phyloP scores from a whole-genome alignment of 345 rosid species.

The Alliaria petiolata region DNA sequence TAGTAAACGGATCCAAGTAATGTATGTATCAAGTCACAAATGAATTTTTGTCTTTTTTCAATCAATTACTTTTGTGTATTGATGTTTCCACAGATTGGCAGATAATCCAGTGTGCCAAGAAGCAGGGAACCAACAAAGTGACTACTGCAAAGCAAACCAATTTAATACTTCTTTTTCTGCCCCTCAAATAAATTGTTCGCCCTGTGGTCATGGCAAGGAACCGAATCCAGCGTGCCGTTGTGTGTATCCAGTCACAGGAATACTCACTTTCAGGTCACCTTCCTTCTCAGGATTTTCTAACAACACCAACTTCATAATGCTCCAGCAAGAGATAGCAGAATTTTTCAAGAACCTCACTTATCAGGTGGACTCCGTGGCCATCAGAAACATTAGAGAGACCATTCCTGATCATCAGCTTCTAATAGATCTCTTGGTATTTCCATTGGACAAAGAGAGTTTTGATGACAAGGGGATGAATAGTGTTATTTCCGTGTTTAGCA shows the following conservation, averaged over 20 bases:
- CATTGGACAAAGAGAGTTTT: slow-evolving; percentile 43
- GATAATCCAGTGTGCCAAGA: slow-evolving; percentile 63
- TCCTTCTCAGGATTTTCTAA: slow-evolving; percentile 57
- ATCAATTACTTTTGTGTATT: background rate
- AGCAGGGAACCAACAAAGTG: slow-evolving; percentile 7
- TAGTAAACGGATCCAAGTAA: slow-evolving; percentile 22
- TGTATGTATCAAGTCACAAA: slow-evolving; percentile 38
- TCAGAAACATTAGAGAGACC: slow-evolving; percentile 57
- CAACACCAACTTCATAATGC: slow-evolving; percentile 30
- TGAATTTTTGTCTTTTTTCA: background rate
- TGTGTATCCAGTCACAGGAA: slow-evolving; percentile 61
- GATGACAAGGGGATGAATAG: slow-evolving; percentile 36
- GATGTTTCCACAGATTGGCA: slow-evolving; percentile 49
- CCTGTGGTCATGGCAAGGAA: slow-evolving; percentile 34
- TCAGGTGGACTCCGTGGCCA: slow-evolving; percentile 58
- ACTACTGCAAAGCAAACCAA: slow-evolving; percentile 39
- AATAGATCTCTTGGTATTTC: slow-evolving; percentile 51
- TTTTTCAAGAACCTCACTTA: slow-evolving; percentile 36
- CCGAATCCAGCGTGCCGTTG: slow-evolving; percentile 69
- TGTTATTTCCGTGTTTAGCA: slow-evolving; percentile 53
- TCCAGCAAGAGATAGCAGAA: slow-evolving; percentile 30
- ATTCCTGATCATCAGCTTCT: slow-evolving; percentile 36
- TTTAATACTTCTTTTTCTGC: slow-evolving; percentile 36
- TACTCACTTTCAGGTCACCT: slow-evolving; percentile 54
- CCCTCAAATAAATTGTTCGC: slow-evolving; percentile 33